Conservation (phyloP, 306 rosid species). For the Abrus precatorius region DNA sequence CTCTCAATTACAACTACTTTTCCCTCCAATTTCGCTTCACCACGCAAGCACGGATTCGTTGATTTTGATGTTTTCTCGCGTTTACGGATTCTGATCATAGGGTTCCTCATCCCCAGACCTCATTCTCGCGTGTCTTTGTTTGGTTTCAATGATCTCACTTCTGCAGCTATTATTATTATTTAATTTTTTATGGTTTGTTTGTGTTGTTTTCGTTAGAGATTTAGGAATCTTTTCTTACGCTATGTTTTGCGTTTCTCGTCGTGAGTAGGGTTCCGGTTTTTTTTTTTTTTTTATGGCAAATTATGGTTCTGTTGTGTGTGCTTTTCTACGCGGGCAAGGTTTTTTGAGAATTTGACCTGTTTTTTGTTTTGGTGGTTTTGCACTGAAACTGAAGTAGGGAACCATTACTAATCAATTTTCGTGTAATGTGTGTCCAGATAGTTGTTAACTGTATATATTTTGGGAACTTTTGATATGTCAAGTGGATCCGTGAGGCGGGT, state of each 20-base stretch:
- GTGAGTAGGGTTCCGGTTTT: background rate
- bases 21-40: conserved; percentile 34
- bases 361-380: conserved; percentile 17
- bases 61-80: conserved; percentile 1
- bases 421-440: conserved; percentile 32
- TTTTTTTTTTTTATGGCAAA: background rate
- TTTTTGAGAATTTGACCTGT: background rate
- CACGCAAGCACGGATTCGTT: conserved; percentile 16
- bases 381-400: conserved; percentile 3
- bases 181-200: background rate
- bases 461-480: conserved; percentile 63
- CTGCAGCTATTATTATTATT: background rate
- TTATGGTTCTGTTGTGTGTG: conserved; percentile 16
- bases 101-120: conserved; percentile 38
- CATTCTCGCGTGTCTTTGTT: background rate
- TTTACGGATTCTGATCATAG: conserved; percentile 47
- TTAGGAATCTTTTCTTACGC: background rate
- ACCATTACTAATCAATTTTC: background rate
- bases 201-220: background rate
- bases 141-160: conserved; percentile 34
- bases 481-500: conserved; percentile 82
- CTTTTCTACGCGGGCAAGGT: background rate
- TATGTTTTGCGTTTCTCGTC: background rate
- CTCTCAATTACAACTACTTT: conserved; percentile 26
- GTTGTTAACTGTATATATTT: conserved; percentile 2